These are phyloP conservation scores for Tribonema minus DNA, from an alignment of 108 stramenopile species.

Conservation along the genomic window DNA sequence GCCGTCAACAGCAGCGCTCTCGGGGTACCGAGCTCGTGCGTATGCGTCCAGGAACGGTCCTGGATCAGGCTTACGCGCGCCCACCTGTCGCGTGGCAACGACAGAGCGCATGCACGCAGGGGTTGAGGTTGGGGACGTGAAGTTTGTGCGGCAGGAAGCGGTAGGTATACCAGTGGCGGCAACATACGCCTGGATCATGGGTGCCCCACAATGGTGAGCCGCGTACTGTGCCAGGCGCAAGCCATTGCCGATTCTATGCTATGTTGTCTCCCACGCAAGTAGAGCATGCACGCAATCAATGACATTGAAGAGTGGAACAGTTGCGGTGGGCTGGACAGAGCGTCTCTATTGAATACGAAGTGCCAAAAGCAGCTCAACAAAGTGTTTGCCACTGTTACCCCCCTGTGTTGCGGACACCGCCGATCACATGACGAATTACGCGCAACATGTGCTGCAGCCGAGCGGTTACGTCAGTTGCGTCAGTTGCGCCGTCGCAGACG, in stretches of 20 bases:
- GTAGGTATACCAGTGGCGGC: background rate
- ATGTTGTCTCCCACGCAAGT: background rate
- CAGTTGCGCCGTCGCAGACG: background rate
- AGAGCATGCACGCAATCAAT: no score
- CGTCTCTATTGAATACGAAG: no score
- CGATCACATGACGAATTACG: no score
- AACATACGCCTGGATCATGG: background rate
- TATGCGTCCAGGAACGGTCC: conserved; percentile 22
- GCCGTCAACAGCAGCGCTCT: background rate
- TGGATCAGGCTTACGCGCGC: conserved; percentile 33
- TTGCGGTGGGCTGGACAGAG: no score
- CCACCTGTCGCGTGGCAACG: conserved; percentile 36
- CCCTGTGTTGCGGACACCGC: no score
- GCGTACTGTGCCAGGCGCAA: background rate
- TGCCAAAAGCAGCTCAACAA: no score
- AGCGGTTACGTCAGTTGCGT: no score
- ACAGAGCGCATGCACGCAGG: no score
- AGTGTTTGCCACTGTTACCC: no score
- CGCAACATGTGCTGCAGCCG: no score
- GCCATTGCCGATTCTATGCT: background rate
- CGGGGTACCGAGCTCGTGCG: conserved; percentile 3
- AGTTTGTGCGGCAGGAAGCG: background rate
- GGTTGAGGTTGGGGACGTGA: background rate
- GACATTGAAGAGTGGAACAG: no score
- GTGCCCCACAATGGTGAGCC: background rate